Conservation (phyloP, 2,329 filamentous ascomycete species). For the Pseudogymnoascus sp. region DNA sequence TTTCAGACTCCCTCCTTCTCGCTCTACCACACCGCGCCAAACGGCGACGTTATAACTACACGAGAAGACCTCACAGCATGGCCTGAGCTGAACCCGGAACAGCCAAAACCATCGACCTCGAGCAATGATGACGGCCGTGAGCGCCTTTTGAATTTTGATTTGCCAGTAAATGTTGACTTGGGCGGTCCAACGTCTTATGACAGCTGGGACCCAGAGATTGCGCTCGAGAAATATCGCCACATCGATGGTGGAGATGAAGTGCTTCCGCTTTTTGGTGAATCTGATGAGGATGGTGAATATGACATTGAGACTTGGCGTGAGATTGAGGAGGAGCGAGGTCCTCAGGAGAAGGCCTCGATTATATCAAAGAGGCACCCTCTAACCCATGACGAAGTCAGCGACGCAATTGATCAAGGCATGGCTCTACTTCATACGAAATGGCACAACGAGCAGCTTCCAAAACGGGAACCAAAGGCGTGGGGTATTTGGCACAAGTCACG, state of each 20-base stretch:
- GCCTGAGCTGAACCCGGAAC: conserved; percentile 24
- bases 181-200: conserved; percentile 13
- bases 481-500: conserved; percentile 54
- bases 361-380: conserved; percentile 29
- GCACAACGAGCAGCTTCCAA: conserved; percentile 50
- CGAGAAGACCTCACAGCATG: conserved; percentile 25
- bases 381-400: conserved; percentile 40
- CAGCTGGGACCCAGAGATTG: conserved; percentile 18
- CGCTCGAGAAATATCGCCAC: conserved; percentile 36
- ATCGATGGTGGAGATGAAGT: conserved; percentile 35
- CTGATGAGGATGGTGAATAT: conserved; percentile 42
- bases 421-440: conserved; percentile 46
- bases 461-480: conserved; percentile 49
- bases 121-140: background rate
- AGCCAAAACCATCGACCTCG: background rate
- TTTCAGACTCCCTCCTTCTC: conserved; percentile 28
- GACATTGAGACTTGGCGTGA: conserved; percentile 55
- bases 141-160: conserved; percentile 4
- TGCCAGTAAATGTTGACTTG: conserved; percentile 15
- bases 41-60: conserved; percentile 20
- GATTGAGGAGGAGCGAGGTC: conserved; percentile 46
- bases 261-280: conserved; percentile 49
- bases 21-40: conserved; percentile 19
- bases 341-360: conserved; percentile 30
- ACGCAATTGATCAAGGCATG: conserved; percentile 48